phyloP scores from a whole-genome alignment of 2,329 filamentous ascomycete genomes.

The Phyllosticta capitalensis region DNA sequence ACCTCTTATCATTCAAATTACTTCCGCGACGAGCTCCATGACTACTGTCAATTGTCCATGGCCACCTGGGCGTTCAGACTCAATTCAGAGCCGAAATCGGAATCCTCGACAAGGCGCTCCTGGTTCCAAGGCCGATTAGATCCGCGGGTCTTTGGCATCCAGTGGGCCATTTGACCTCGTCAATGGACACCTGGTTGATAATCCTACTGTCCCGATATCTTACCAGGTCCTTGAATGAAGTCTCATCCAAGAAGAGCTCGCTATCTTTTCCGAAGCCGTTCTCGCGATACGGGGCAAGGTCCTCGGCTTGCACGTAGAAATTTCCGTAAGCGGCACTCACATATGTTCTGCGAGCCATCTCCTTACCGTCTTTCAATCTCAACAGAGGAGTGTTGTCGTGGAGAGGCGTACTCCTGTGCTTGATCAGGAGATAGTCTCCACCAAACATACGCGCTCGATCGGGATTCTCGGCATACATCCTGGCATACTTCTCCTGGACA shows the following conservation, averaged over 20 bases:
- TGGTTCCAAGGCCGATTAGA: neutral
- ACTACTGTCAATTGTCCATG: too few species aligned
- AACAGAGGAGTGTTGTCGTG: neutral
- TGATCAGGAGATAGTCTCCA: neutral
- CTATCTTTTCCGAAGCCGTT: neutral
- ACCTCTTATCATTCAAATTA: too few species aligned
- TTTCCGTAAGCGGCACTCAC: neutral
- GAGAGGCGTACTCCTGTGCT: neutral
- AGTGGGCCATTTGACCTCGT: neutral
- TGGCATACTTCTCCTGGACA: neutral
- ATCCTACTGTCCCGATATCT: neutral
- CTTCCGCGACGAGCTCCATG: too few species aligned
- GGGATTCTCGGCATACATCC: neutral
- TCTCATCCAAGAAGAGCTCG: neutral
- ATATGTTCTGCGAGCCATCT: neutral
- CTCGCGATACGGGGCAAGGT: neutral
- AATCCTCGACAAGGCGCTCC: neutral
- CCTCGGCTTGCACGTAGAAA: neutral
- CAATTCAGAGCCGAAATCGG: neutral
- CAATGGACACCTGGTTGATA: neutral
- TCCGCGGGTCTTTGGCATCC: neutral
- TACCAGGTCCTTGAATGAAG: neutral
- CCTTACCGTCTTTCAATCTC: neutral
- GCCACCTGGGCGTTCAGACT: neutral
- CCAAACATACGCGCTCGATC: neutral